Evolutionary conservation across 768 basidiomycete genomes (phyloP), one percentile per base, ranked within the genome.

Genomic region (Mycena indigotica): DNA sequence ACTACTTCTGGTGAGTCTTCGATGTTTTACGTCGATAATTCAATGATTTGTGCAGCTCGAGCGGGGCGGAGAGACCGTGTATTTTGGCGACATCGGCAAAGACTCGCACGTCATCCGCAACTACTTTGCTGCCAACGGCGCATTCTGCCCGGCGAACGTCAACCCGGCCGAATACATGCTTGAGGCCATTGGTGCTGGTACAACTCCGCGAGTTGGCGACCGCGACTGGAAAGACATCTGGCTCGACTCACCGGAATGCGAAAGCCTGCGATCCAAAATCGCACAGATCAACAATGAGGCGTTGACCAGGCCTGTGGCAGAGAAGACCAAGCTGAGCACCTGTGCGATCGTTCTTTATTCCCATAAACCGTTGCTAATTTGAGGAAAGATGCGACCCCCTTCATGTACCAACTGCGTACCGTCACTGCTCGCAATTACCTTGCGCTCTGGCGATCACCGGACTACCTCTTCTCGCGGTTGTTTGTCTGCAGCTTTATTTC

Each of bases 151-250:
- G 3, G 48, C 82, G 0, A 86, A 87, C 59, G 86, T 86, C 66
- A 96, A 96, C 69, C 91, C 90, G 23, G 84, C 83, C 0, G 82
- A 92, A 70, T 91, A 83, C 65, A 88, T 89, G 85, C 78, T 94
- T 3, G 87, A 90, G 32, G 90, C 87, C n/a, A 93, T 93, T 57
- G 93, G 93, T 59, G 91, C 92, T 54, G 91, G 91, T 50, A 80
- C 89, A 44, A 79, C 86, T 12, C 81, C 87, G 0, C 80, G 85
- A 48, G 79, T 92, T 32, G 89, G 89, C 1, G 80, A 87, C 54
- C 83, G 85, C 28, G 93, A 96, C 66, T 96, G 94, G 94, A 85
- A 86, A 54, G 85, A 91, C 60, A 77, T 93, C 49, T 96, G 94
- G 94, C 71, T 83, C 17, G 84, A 88, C 32, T 92, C 88, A 4